phyloP scores from a whole-genome alignment of 176 grass and related monocot species.

The Musa troglodytarum region DNA sequence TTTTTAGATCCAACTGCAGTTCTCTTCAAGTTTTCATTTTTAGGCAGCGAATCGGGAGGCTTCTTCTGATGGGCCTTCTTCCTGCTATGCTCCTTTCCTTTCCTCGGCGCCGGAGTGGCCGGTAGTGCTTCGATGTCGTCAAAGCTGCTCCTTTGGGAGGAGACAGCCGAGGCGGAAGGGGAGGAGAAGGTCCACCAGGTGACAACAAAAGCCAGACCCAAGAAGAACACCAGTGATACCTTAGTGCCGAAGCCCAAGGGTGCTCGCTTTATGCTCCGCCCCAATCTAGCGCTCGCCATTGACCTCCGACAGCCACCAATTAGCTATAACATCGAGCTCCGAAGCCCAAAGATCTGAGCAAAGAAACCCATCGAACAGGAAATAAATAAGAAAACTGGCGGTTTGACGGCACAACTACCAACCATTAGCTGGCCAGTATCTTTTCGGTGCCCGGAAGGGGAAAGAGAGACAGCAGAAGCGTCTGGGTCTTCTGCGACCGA shows the following conservation, averaged over 20 bases:
- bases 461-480: background rate
- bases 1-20: slow-evolving; percentile 8
- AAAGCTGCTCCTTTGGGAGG: slow-evolving; percentile 62
- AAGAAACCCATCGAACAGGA: background rate
- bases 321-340: background rate
- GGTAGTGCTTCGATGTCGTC: slow-evolving; percentile 33
- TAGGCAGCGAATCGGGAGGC: slow-evolving; percentile 19
- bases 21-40: slow-evolving; percentile 29
- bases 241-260: slow-evolving; percentile 66
- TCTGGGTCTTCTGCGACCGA: too few species aligned
- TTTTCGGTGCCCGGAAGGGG: background rate
- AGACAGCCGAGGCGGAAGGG: slow-evolving; percentile 52
- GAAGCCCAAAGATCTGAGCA: background rate
- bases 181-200: slow-evolving; percentile 65
- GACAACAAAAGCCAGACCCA: slow-evolving; percentile 75
- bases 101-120: slow-evolving; percentile 6
- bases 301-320: background rate
- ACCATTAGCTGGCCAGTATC: background rate
- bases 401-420: background rate
- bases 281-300: slow-evolving; percentile 10
- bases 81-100: background rate
- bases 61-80: slow-evolving; percentile 26
- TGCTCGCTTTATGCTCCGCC: slow-evolving; percentile 35
- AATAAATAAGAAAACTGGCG: background rate
- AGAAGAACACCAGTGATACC: slow-evolving; percentile 58